Evolutionary conservation across 208 protist species (phyloP), one percentile per base, ranked within the genome.

Genomic region (Leishmania guyanensis): DNA sequence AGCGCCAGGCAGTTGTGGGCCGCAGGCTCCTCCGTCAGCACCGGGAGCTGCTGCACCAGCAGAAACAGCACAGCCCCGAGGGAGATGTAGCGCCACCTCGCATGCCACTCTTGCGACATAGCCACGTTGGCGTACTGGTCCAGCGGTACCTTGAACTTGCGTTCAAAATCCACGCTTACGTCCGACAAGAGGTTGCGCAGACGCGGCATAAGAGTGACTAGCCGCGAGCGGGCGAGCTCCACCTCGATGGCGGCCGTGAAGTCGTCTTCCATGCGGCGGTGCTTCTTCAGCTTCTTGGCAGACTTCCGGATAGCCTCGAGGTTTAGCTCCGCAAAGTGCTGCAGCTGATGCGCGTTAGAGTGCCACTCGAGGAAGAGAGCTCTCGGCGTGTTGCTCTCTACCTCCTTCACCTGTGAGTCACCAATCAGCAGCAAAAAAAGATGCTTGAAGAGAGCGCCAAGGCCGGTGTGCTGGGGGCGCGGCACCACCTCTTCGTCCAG

Each of bases 1-100:
- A 99, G 87, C 6, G 94, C 92, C 14, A 97, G 77, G 79, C 97
- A 99, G 80, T 98, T 96, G 80, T 98, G 95, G 33, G 95, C 96
- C 6, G 92, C 81, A 68, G 86, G 84, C 77, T 95, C 80, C 26
- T 91, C 87, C n/a, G 51, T 56, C 51, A 97, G 80, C 56, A 39
- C 36, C 36, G 36, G 36, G 36, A 39, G 36, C 36, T 39, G 36
- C 36, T 39, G 36, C 36, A 39, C 36, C 36, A 39, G 36, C 36
- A 39, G 36, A 39, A 39, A 39, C 36, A 39, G 36, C 36, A 39
- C 36, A 39, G 36, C 36, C 36, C 36, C 36, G 1, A 39, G 36
- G 36, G 0, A 39, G 36, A 39, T 39, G 87, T 89, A 95, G 17
- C 87, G 80, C 93, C 95, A 98, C 79, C 89, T 84, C 43, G 90